Evolutionary conservation across 1,139 yeast genomes (phyloP), one percentile per base, ranked within the genome.

Genomic region (Yamadazyma atlantica): DNA sequence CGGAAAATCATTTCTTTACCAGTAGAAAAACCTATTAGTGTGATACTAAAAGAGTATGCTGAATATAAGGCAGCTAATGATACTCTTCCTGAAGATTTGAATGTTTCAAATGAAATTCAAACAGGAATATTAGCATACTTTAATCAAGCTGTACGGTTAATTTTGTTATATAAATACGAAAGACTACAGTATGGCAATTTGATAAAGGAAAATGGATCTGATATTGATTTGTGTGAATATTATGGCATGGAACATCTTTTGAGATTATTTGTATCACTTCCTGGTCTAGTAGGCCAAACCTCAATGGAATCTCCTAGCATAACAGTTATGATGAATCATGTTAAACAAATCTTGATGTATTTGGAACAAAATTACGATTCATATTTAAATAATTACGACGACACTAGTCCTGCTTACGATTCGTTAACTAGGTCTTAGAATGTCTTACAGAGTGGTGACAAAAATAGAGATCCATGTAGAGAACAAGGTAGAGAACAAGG

Each of bases 191-290:
- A 78, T 52, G 72, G 82, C 39, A 78, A 83, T 37, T 55, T 84
- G 28, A 46, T 62, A 28, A 65, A 59, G 47, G 54, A 55, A 10
- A 48, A 57, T 13, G 35, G 42, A 2, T 48, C 45, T 4, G 59
- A 60, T 11, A 54, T 60, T 11, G 56, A 64, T 38, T 57, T 66
- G 11, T 54, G 55, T 32, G 53, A 55, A 23, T 60, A 83, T 0
- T 92, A 90, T 55, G 96, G 97, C 0, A 72, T 77, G 9, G 89
- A 85, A 51, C 96, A 88, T 58, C 64, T 90, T 26, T 63, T 89
- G 41, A 66, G 97, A 43, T 62, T 89, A 39, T 66, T 86, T 45
- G 83, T 88, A 9, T 71, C 88, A 1, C 64, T 92, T 35, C 97
- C 97, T 0, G 94, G 88, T 3, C 65, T 89, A 16, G 73, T 90